Evolutionary conservation across 2,329 filamentous ascomycete genomes (phyloP).

Genomic region (Cadophora luteo-olivacea): DNA sequence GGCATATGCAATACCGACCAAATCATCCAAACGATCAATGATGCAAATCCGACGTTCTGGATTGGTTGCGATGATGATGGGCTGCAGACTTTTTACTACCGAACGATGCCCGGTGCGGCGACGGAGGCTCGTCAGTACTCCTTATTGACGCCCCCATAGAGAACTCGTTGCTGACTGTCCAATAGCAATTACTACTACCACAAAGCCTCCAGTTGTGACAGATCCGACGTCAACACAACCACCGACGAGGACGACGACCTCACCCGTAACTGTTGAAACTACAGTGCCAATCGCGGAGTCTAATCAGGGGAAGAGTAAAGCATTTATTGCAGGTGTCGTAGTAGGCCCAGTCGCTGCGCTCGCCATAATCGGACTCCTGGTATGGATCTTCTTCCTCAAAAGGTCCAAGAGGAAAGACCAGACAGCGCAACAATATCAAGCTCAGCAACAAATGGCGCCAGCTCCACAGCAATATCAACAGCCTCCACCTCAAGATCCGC

Average conservation of each 20-base stretch:
- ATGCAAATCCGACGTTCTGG: slow-evolving; percentile 4
- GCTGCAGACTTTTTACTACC: background rate
- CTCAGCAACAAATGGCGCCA: slow-evolving; percentile 3
- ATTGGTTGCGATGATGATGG: slow-evolving; percentile 14
- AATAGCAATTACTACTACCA: background rate
- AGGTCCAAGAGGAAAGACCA: background rate
- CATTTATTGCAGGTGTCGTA: slow-evolving; percentile 7
- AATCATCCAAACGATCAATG: background rate
- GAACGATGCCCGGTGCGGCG: background rate
- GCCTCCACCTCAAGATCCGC: slow-evolving; percentile 7
- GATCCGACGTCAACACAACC: background rate
- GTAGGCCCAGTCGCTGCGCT: background rate
- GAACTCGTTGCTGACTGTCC: background rate
- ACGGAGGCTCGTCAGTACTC: background rate
- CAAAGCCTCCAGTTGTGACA: background rate
- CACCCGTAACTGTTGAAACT: background rate
- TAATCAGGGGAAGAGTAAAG: slow-evolving; percentile 1
- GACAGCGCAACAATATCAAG: background rate
- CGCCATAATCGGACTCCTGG: background rate
- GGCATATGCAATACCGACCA: slow-evolving; percentile 5
- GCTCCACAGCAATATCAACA: slow-evolving; percentile 3
- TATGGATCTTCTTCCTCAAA: slow-evolving; percentile 5
- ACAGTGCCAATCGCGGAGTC: background rate
- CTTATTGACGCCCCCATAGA: background rate
- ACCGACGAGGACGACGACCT: background rate